These are phyloP conservation scores for Neobulgaria alba DNA, from an alignment of 2,329 filamentous ascomycete species.

Conservation along the genomic window DNA sequence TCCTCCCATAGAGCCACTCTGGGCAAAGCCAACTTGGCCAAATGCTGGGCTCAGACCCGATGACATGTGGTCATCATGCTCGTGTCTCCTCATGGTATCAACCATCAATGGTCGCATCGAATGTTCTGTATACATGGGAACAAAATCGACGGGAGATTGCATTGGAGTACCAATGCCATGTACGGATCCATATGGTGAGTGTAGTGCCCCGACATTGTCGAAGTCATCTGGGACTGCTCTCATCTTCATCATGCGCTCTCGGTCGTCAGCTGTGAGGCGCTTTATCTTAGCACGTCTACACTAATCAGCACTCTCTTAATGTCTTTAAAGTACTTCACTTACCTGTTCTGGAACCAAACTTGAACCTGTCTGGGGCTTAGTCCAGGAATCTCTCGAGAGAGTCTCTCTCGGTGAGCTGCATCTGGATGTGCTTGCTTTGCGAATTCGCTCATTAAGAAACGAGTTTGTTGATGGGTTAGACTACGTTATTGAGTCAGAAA, in stretches of 20 bases:
- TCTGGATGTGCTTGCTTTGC: conserved; percentile 91
- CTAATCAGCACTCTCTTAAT: conserved; percentile 7
- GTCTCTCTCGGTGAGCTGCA: conserved; percentile 76
- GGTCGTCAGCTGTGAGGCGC: conserved; percentile 60
- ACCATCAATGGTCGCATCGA: conserved; percentile 54
- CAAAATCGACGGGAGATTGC: conserved; percentile 28
- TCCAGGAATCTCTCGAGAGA: conserved; percentile 85
- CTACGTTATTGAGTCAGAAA: conserved; percentile 42
- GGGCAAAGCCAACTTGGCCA: conserved; percentile 56
- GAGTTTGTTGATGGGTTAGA: conserved; percentile 92
- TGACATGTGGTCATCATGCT: conserved; percentile 58
- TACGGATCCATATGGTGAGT: conserved; percentile 55
- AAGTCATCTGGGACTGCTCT: conserved; percentile 62
- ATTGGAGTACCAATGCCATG: conserved; percentile 28
- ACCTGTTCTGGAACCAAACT: conserved; percentile 99
- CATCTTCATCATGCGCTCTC: conserved; percentile 65
- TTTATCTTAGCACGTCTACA: conserved; percentile 64
- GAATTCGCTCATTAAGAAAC: conserved; percentile 95
- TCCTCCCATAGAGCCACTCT: conserved; percentile 39
- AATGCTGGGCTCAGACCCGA: conserved; percentile 60
- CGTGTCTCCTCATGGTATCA: conserved; percentile 54
- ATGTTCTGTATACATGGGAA: conserved; percentile 47
- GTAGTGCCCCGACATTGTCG: conserved; percentile 60
- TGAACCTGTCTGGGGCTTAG: conserved; percentile 89
- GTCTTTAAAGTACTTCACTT: conserved; percentile 27